Conservation (phyloP, 2,329 filamentous ascomycete species). For the Claviceps monticola region DNA sequence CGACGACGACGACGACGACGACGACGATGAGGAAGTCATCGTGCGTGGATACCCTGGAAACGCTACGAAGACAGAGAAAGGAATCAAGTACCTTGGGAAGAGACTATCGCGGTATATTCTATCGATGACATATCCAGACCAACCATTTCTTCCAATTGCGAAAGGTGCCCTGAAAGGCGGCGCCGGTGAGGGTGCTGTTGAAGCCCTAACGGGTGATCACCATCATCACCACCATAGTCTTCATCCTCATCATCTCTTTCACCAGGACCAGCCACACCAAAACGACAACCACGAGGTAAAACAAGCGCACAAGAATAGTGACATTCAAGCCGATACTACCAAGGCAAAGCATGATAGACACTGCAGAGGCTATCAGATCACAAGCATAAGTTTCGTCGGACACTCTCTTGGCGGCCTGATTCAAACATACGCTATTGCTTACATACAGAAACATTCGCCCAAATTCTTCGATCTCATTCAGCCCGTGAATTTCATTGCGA, state of each 20-base stretch:
- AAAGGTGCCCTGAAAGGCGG: conserved; percentile 28
- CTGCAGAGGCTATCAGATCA: conserved; percentile 62
- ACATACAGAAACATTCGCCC: conserved; percentile 92
- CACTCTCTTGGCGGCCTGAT: conserved; percentile 84
- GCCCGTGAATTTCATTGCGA: conserved; percentile 78
- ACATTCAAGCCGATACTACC: conserved; percentile 38
- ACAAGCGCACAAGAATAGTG: conserved; percentile 47
- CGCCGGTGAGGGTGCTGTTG: conserved; percentile 25
- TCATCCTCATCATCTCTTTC: conserved; percentile 18
- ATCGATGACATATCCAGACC: conserved; percentile 82
- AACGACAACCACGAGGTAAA: conserved; percentile 26
- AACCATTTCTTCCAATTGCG: conserved; percentile 62
- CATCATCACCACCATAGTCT: conserved; percentile 6
- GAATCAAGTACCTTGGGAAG: conserved; percentile 95
- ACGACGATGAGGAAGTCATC: conserved; percentile 72
- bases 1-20: conserved; percentile 50
- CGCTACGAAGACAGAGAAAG: conserved; percentile 78
- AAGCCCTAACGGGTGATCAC: conserved; percentile 24
- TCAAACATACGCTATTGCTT: conserved; percentile 89
- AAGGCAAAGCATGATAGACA: conserved; percentile 35
- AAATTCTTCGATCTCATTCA: conserved; percentile 76
- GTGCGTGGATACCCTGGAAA: conserved; percentile 86
- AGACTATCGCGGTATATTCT: conserved; percentile 84
- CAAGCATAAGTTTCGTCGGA: conserved; percentile 87
- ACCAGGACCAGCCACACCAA: conserved; percentile 29